Percentiles rank a stretch among this genome's conserved stretches.
Evolutionary conservation across 129 eudicot species (phyloP).

Genomic region (Logfia minima): DNA sequence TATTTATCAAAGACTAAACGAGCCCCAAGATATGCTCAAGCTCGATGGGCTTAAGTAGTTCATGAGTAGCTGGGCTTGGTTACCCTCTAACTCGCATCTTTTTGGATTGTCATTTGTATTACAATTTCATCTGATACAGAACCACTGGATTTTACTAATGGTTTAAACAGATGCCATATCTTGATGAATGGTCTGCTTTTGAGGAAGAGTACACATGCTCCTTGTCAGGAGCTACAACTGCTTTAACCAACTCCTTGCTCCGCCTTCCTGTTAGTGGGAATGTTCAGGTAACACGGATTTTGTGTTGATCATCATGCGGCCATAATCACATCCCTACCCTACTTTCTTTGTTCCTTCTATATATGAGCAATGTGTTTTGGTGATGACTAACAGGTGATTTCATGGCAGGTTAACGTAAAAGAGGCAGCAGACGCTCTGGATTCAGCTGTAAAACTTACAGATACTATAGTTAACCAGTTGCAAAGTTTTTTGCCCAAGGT

Average conservation of each 20-base stretch:
- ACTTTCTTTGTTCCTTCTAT: constrained; percentile 1
- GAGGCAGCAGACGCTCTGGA: constrained; percentile 59
- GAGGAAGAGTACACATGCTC: constrained; percentile 68
- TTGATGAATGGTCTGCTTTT: constrained; percentile 71
- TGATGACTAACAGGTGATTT: constrained; percentile 5
- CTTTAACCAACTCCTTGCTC: constrained; percentile 57
- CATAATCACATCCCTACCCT: background rate
- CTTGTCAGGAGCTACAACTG: constrained; percentile 47
- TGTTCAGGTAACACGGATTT: constrained; percentile 48
- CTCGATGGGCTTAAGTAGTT: background rate
- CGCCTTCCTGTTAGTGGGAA: constrained; percentile 68
- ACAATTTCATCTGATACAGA: background rate
- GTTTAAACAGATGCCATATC: constrained; percentile 58
- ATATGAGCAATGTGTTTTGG: background rate
- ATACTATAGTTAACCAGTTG: constrained; percentile 46
- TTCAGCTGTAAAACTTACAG: constrained; percentile 56
- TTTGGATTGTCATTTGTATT: background rate
- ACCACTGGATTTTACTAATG: background rate
- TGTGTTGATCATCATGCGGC: background rate
- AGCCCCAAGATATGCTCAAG: background rate
- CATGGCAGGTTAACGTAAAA: constrained; percentile 52
- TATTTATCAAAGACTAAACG: no score
- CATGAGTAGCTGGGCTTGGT: background rate
- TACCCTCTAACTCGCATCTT: background rate
- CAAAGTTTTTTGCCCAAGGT: constrained; percentile 63